Evolutionary conservation across 352 stramenopile species (phyloP).

Genomic region (Globisporangium emineosum): DNA sequence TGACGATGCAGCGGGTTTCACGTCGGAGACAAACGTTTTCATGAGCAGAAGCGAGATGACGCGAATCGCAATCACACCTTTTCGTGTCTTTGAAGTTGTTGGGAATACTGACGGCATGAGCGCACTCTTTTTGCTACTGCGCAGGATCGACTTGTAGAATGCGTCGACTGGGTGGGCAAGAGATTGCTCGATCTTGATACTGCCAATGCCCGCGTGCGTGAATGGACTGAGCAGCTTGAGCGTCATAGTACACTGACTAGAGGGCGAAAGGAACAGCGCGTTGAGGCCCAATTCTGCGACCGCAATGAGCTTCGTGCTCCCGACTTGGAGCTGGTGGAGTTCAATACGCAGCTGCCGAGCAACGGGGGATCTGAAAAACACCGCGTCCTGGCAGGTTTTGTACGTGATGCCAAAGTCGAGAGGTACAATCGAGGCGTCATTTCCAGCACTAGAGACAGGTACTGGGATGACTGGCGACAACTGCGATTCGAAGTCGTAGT

Average conservation of each 20-base stretch:
- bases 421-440: background rate
- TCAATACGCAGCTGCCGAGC: conserved; percentile 21
- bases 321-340: conserved; percentile 19
- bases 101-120: background rate
- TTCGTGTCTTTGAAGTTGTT: background rate
- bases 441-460: no score
- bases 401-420: conserved; percentile 35
- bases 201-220: conserved; percentile 13
- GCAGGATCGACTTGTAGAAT: conserved; percentile 18
- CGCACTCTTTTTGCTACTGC: background rate
- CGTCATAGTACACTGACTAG: conserved; percentile 1
- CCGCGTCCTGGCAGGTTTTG: conserved; percentile 23
- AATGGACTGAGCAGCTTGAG: conserved; percentile 21
- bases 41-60: conserved; percentile 17
- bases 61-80: conserved; percentile 7
- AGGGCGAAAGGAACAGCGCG: conserved; percentile 24
- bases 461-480: conserved; percentile 25
- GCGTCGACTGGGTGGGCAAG: conserved; percentile 17
- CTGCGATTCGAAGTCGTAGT: conserved; percentile 43
- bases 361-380: conserved; percentile 23
- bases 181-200: conserved; percentile 4
- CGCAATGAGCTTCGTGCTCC: conserved; percentile 15
- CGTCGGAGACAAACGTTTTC: conserved; percentile 17
- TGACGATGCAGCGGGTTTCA: background rate
- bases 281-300: conserved; percentile 9